Percentiles rank a stretch among this genome's conserved stretches.
phyloP scores from a whole-genome alignment of 2,329 filamentous ascomycete species.

The Stenocarpella maydis region DNA sequence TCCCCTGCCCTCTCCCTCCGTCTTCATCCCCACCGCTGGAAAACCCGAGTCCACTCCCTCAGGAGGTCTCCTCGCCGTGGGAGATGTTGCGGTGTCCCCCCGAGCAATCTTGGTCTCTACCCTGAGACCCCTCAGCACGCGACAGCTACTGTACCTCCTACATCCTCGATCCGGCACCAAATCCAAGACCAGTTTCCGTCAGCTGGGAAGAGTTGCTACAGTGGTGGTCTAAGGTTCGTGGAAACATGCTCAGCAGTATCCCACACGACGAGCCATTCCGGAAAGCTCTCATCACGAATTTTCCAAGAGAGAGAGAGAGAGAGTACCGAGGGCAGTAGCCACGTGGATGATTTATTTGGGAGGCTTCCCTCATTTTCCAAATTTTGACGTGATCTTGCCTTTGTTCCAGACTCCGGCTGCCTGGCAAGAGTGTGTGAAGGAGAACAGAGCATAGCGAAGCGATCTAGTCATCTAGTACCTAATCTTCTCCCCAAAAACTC shows the following conservation, averaged over 20 bases:
- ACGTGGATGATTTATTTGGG: neutral
- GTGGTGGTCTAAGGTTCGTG: conserved; percentile 8
- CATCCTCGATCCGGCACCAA: neutral
- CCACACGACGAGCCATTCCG: neutral
- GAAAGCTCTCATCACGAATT: neutral
- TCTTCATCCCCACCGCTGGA: neutral
- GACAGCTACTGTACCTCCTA: neutral
- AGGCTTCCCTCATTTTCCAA: neutral
- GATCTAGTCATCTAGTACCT: neutral
- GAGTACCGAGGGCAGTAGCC: neutral
- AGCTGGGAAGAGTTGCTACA: neutral
- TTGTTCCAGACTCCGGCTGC: neutral
- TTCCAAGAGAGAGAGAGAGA: neutral
- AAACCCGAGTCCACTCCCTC: neutral
- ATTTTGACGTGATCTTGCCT: neutral
- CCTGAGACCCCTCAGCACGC: conserved; percentile 28
- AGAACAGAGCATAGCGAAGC: neutral
- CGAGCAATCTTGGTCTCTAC: neutral
- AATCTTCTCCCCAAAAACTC: too few relatives aligned
- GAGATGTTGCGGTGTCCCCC: conserved; percentile 6
- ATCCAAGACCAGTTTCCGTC: neutral
- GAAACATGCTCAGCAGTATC: neutral
- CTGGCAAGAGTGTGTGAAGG: neutral
- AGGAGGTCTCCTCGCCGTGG: neutral
- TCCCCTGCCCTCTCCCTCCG: neutral